Evolutionary conservation across 2,329 filamentous ascomycete genomes (phyloP).

Genomic region (Arthrobotrys iridis): DNA sequence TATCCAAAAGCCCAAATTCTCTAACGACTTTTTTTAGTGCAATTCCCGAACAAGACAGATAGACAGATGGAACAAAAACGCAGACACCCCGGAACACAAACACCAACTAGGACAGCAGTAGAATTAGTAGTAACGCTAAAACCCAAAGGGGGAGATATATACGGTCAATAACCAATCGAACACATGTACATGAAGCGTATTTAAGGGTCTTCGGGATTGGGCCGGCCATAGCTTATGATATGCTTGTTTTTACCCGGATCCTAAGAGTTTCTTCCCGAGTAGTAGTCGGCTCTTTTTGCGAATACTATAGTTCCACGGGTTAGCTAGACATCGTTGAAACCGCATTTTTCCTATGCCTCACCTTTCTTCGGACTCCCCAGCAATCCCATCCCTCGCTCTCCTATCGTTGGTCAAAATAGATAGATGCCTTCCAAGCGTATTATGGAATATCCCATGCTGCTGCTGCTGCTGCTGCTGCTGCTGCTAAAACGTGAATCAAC

Average conservation of each 20-base stretch:
- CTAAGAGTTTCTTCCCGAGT: constrained; percentile 59
- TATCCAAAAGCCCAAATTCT: background rate
- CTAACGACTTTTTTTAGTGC: constrained; percentile 6
- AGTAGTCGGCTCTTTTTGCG: constrained; percentile 59
- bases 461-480: background rate
- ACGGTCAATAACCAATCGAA: constrained; percentile 16
- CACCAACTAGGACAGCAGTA: too few relatives aligned
- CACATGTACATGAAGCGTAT: constrained; percentile 26
- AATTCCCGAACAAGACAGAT: background rate
- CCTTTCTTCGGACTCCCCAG: constrained; percentile 58
- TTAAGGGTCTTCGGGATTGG: too few relatives aligned
- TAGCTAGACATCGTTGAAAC: constrained; percentile 9
- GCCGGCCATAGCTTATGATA: background rate
- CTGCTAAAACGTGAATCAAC: background rate
- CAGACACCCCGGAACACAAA: background rate
- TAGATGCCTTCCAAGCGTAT: constrained; percentile 57
- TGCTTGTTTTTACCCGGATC: constrained; percentile 27
- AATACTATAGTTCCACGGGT: constrained; percentile 54
- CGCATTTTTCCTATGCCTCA: background rate
- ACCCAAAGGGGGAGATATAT: constrained; percentile 6
- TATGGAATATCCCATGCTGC: constrained; percentile 55
- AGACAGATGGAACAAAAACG: background rate
- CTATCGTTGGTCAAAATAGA: constrained; percentile 55
- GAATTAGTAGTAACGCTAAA: background rate
- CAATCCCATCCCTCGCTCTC: constrained; percentile 55